Base-by-base conservation (phyloP, 148 eudicot species). In the Rhododendron molle region DNA sequence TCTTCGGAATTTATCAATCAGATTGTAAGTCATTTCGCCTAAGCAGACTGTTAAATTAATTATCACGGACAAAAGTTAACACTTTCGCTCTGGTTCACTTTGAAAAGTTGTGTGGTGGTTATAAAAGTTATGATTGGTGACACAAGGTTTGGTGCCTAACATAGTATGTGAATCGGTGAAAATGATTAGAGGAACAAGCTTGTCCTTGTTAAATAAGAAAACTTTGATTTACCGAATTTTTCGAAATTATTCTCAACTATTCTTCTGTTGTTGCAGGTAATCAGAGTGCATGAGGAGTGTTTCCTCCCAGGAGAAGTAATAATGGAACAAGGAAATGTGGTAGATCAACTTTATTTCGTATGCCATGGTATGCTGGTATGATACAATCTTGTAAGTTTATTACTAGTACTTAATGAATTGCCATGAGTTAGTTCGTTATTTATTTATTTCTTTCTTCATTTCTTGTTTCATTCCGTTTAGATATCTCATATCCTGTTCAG, bases 231-330 rank as follows among this genome's bases (percentile, higher is more conserved):
- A 16, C 40, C 4, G 47, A 28, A 67, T 34, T 32, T 54, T 43
- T 38, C 11, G 73, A 36, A 18, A n/a, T 72, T 52, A 16, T 38
- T 67, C 46, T 14, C 72, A 80, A 84, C 34, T 16, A 18, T 76
- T 14, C 40, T 40, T 69, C 69, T 85, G 58, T 47, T 80, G 16
- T 62, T 91, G 32, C 91, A 96, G 99, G 96, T 94, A 60, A 95
- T 87, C 81, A 91, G 90, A 88, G 93, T 97, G 26, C 94, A 90
- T 65, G 99, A 97, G 86, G 99, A 97, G 86, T 97, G 94, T 91
- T 97, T 97, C 52, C 95, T 94, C 32, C 99, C 99, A 16, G 99
- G 98, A 83, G 98, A 97, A 93, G 92, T 97, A 43, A 93, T 95
- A 88, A 85, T 95, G 90, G 99, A 95, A 89, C 96, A 91, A 80